These are phyloP conservation scores for Nematocida sp. DNA, from an alignment of 371 early-diverging fungal species.

Conservation along the genomic window DNA sequence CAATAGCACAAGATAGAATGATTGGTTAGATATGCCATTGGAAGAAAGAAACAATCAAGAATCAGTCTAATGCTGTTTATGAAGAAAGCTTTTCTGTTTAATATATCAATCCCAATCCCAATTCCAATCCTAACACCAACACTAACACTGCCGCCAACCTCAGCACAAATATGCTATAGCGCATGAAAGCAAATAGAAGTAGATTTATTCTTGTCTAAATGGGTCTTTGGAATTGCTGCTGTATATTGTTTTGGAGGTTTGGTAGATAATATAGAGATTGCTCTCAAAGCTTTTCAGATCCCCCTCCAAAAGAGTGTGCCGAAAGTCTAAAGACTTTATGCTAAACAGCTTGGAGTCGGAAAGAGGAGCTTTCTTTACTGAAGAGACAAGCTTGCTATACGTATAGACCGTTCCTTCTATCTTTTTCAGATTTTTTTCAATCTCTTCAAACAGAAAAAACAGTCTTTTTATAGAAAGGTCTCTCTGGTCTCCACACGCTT, in stretches of 20 bases:
- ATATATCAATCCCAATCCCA: too few relatives aligned
- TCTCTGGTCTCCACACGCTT: background rate
- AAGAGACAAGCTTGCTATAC: constrained; percentile 1
- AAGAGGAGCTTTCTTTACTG: background rate
- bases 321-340: constrained; percentile 44
- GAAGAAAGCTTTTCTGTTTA: too few relatives aligned
- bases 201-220: too few relatives aligned
- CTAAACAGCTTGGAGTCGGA: background rate
- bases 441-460: constrained; percentile 40
- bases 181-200: too few relatives aligned
- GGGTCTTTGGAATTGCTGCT: too few relatives aligned
- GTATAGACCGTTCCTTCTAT: constrained; percentile 2
- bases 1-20: too few relatives aligned
- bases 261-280: constrained; percentile 12
- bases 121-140: too few relatives aligned
- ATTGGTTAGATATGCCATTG: too few relatives aligned
- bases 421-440: constrained; percentile 5
- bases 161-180: too few relatives aligned
- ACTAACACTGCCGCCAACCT: too few relatives aligned
- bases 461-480: constrained; percentile 28
- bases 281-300: constrained; percentile 11
- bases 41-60: too few relatives aligned
- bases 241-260: constrained; percentile 25
- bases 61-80: too few relatives aligned
- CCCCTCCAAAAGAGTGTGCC: constrained; percentile 27